Conservation (phyloP, 2,329 filamentous ascomycete species). For the Monilinia fructicola region DNA sequence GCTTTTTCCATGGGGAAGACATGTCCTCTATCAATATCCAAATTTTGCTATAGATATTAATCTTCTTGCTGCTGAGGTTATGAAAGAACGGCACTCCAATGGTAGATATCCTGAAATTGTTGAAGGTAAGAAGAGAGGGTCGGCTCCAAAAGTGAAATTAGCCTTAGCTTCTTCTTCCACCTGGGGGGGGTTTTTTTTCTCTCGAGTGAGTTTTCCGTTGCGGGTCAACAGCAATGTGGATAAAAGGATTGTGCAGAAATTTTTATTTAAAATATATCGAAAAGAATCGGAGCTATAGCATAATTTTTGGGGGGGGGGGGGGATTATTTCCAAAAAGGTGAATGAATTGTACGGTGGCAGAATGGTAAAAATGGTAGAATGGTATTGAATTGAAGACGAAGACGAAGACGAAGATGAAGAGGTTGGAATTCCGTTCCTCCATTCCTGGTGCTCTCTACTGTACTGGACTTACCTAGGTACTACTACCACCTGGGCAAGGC, state of each 20-base stretch:
- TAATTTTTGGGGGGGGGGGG: neutral
- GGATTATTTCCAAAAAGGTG: neutral
- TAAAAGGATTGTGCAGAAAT: neutral
- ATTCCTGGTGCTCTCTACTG: conserved; percentile 3
- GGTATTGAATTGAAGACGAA: neutral
- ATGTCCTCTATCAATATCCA: conserved; percentile 42
- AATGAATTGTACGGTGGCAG: conserved; percentile 15
- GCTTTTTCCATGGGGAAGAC: conserved; percentile 62
- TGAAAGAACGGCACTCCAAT: neutral
- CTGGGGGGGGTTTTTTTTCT: conserved; percentile 17
- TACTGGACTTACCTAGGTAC: no score
- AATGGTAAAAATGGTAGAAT: neutral
- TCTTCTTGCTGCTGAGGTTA: neutral
- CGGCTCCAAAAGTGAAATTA: conserved; percentile 29
- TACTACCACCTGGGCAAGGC: neutral
- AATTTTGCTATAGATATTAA: neutral
- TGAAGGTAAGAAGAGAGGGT: conserved; percentile 20
- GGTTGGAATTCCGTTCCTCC: conserved; percentile 21
- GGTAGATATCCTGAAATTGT: conserved; percentile 12
- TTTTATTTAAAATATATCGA: neutral
- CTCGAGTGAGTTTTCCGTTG: conserved; percentile 18
- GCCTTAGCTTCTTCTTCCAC: conserved; percentile 17
- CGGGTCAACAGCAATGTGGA: conserved; percentile 17
- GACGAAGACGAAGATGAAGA: neutral
- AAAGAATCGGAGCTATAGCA: neutral